phyloP scores from a whole-genome alignment of 306 rosid genomes.

The Prunus mira region DNA sequence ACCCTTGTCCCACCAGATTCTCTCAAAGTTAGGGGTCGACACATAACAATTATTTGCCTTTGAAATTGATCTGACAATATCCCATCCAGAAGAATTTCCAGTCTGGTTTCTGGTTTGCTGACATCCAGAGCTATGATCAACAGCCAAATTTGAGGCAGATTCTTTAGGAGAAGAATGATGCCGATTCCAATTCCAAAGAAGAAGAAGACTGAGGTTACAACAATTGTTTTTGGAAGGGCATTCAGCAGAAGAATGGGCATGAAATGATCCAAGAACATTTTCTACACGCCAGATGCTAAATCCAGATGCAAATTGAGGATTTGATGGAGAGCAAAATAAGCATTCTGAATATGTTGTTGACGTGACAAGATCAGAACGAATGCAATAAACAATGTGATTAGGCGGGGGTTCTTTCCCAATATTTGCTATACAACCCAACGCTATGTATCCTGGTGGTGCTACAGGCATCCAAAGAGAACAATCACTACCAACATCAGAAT shows the following conservation, averaged over 20 bases:
- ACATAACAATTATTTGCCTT: constrained; percentile 61
- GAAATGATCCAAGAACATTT: constrained; percentile 81
- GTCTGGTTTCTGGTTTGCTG: constrained; percentile 42
- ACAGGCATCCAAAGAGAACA: constrained; percentile 96
- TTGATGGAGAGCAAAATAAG: constrained; percentile 50
- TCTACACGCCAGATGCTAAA: constrained; percentile 96
- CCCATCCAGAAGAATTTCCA: constrained; percentile 79
- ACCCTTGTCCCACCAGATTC: constrained; percentile 99
- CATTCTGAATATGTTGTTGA: constrained; percentile 74
- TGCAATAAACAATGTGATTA: constrained; percentile 67
- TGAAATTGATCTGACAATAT: constrained; percentile 69
- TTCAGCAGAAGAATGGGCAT: constrained; percentile 61
- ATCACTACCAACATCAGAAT: constrained; percentile 44
- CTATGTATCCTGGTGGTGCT: constrained; percentile 83
- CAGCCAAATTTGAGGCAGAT: constrained; percentile 40
- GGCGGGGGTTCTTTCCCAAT: constrained; percentile 78
- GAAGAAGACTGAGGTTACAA: constrained; percentile 84
- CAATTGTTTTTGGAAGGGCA: constrained; percentile 47
- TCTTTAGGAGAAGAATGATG: constrained; percentile 40
- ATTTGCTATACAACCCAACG: constrained; percentile 84
- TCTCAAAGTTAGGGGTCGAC: constrained; percentile 91
- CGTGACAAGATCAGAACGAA: constrained; percentile 86
- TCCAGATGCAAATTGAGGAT: constrained; percentile 49
- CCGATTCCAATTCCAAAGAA: constrained; percentile 63
- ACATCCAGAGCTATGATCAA: constrained; percentile 43